Base-by-base conservation (phyloP, 176 grass and related monocot species). In the Urochloa ruziziensis region DNA sequence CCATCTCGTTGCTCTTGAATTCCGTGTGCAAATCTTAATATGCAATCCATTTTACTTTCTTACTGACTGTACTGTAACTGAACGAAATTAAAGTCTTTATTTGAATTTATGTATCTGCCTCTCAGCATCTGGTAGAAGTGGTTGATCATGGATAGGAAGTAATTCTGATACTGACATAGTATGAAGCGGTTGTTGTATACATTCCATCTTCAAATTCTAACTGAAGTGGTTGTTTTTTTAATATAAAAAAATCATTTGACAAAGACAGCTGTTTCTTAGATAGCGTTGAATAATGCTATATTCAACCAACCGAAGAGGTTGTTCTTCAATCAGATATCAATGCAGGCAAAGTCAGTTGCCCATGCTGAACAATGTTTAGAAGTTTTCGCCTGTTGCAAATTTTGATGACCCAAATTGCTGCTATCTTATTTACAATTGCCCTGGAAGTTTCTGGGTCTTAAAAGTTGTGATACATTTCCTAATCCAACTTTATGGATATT, bases 1-100 rank as follows among this genome's bases (percentile, higher is more conserved):
- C 51, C 47, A 30, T 80, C 39, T 78, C 10, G 19, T 37, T 77
- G 62, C 19, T 70, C n/a, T 53, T 75, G 56, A 86, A 82, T 72
- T 77, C 23, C 2, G 39, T 57, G 7, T 65, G 42, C 12, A 40
- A 7, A 10, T 60, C 1, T 76, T 59, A 10, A 14, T 53, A 3
- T 74, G 18, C 34, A 23, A 43, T 34, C 1, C 33, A 44, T 75
- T 81, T 49, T 27, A 24, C 40, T 52, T 16, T 52, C 11, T 42
- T 75, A n/a, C 12, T 7, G 5, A 48, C 12, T 51, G 6, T 29
- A 32, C 29, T 72, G 35, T 80, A n/a, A 53, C 8, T 9, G 33
- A 80, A 7, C 1, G 5, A 18, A 69, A 36, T 19, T 9, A 17
- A n/a, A 27, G 0, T 65, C 39, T 42, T 42, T 10, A 5, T 42